Percentiles rank a stretch among this genome's conserved stretches.
Evolutionary conservation across 73 alveolate species (phyloP).

Genomic region (Tetrahymena thermophila): DNA sequence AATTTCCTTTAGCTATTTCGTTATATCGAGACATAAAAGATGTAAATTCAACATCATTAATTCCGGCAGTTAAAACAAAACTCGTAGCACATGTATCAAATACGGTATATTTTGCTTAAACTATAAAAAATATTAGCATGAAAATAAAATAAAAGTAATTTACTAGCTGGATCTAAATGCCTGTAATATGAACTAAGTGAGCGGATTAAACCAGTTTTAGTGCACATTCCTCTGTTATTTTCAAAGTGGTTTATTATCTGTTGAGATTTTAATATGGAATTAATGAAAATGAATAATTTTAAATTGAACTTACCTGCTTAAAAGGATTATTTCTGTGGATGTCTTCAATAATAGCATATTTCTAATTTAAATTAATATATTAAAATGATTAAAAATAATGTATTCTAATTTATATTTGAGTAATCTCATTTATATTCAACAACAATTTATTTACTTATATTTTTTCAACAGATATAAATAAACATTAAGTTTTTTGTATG

Average conservation of each 20-base stretch:
- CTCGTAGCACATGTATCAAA: constrained; percentile 62
- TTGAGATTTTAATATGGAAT: background rate
- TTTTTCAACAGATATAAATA: background rate
- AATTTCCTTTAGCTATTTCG: constrained; percentile 7
- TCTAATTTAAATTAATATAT: background rate
- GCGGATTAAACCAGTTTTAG: constrained; percentile 48
- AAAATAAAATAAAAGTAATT: background rate
- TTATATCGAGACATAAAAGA: constrained; percentile 22
- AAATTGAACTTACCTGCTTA: background rate
- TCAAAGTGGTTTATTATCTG: constrained; percentile 41
- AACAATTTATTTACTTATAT: background rate
- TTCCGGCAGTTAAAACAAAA: constrained; percentile 32
- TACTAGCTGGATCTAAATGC: constrained; percentile 30
- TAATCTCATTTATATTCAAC: background rate
- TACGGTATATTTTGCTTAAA: constrained; percentile 39
- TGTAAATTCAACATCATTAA: constrained; percentile 36
- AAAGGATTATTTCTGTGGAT: background rate
- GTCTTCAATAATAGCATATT: background rate
- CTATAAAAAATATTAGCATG: background rate
- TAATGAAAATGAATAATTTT: background rate
- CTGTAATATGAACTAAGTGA: constrained; percentile 41
- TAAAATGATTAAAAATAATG: background rate
- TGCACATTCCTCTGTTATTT: constrained; percentile 39
- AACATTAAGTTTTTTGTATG: background rate
- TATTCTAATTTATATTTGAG: background rate